phyloP scores from a whole-genome alignment of 768 basidiomycete genomes.

The Suillus fuscotomentosus region DNA sequence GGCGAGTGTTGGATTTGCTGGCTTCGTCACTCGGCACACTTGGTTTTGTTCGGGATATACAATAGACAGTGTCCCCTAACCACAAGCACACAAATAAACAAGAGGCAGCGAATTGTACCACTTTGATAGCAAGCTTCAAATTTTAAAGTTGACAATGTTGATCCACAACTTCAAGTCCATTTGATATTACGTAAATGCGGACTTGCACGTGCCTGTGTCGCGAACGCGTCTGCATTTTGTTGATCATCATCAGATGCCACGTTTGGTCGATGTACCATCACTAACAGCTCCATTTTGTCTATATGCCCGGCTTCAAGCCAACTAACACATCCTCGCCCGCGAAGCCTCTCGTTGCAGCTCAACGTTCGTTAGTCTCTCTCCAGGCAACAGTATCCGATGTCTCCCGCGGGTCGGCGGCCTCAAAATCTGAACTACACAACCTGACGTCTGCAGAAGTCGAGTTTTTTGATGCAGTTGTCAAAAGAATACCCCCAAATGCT shows the following conservation, averaged over 20 bases:
- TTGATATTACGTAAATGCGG: neutral
- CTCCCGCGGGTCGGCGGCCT: slow-evolving; percentile 39
- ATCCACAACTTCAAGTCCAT: neutral
- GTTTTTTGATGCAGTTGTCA: slow-evolving; percentile 73
- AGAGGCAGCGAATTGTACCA: neutral
- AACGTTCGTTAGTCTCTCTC: slow-evolving; percentile 5
- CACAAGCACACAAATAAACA: neutral
- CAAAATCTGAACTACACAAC: slow-evolving; percentile 47
- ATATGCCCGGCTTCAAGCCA: slow-evolving; percentile 48
- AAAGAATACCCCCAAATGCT: slow-evolving; percentile 62
- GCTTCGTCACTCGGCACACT: slow-evolving; percentile 73
- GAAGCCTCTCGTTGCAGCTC: slow-evolving; percentile 24
- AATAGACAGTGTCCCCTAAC: slow-evolving; percentile 30
- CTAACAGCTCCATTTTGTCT: slow-evolving; percentile 4
- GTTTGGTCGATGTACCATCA: slow-evolving; percentile 2
- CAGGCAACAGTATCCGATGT: slow-evolving; percentile 30
- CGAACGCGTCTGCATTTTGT: slow-evolving; percentile 16
- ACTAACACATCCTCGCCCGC: slow-evolving; percentile 47
- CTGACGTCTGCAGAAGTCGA: slow-evolving; percentile 59
- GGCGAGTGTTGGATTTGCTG: slow-evolving; percentile 71
- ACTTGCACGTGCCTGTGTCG: slow-evolving; percentile 17
- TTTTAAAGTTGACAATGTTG: too few species aligned
- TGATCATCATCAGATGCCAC: slow-evolving; percentile 7
- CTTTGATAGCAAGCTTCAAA: neutral
- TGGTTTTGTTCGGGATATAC: slow-evolving; percentile 68